Evolutionary conservation across 140 eudicot genomes (phyloP).

Genomic region (Flaveria floridana): DNA sequence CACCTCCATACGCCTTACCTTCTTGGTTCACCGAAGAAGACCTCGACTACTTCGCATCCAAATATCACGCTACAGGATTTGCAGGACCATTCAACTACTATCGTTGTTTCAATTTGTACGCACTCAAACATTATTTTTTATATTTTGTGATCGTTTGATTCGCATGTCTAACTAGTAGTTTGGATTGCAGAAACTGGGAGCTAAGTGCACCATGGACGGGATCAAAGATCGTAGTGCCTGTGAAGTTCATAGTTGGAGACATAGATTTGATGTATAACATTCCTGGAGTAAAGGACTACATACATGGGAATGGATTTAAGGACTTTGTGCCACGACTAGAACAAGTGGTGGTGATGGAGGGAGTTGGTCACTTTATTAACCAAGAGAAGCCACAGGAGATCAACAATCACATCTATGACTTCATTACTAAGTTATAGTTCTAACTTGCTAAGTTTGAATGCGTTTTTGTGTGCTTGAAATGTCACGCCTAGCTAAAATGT

Average conservation of each 20-base stretch:
- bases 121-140: background rate
- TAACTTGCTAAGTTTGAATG: too few species aligned
- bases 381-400: constrained; percentile 60
- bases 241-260: constrained; percentile 56
- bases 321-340: constrained; percentile 41
- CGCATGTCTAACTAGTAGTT: background rate
- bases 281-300: constrained; percentile 48
- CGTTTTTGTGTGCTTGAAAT: too few species aligned
- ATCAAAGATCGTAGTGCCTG: constrained; percentile 44
- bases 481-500: too few species aligned
- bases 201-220: constrained; percentile 52
- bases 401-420: constrained; percentile 44
- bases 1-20: constrained; percentile 34
- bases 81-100: constrained; percentile 57
- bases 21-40: constrained; percentile 58
- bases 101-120: constrained; percentile 53
- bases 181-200: constrained; percentile 57
- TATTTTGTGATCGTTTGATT: too few species aligned
- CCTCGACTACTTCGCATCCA: constrained; percentile 47
- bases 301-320: constrained; percentile 51
- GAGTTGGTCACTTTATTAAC: constrained; percentile 52
- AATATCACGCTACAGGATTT: constrained; percentile 42
- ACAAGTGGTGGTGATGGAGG: constrained; percentile 55
- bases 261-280: constrained; percentile 40
- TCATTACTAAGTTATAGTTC: constrained; percentile 41